phyloP scores from a whole-genome alignment of 148 eudicot species.

The Rhododendron kiyosumense region DNA sequence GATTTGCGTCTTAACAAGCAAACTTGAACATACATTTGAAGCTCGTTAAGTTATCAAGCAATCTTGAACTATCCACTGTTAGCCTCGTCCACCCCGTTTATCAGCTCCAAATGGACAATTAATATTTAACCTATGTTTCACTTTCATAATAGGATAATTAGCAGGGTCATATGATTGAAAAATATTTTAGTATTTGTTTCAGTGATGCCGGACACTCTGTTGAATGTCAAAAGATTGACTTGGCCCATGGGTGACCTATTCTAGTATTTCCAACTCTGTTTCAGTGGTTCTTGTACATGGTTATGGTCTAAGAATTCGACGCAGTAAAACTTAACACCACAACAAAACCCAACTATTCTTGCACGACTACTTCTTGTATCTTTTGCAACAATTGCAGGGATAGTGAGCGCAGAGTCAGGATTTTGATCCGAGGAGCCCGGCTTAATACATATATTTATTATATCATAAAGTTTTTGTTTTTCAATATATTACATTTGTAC shows the following conservation, averaged over 20 bases:
- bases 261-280: background rate
- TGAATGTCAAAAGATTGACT: background rate
- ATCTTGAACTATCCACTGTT: background rate
- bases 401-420: no score
- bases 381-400: background rate
- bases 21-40: background rate
- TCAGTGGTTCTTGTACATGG: background rate
- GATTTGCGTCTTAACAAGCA: background rate
- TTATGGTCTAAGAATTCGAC: background rate
- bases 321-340: background rate
- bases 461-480: no score
- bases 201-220: background rate
- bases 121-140: background rate
- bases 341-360: background rate
- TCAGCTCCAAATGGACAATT: background rate
- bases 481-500: no score
- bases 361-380: background rate
- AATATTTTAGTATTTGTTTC: background rate
- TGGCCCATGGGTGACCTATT: background rate
- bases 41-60: background rate
- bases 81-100: background rate
- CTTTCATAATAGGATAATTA: background rate
- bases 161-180: background rate
- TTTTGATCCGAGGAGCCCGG: no score
- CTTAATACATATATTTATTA: no score